Base-by-base conservation (phyloP, 2,329 filamentous ascomycete genomes). In the Achaetomium macrosporum region DNA sequence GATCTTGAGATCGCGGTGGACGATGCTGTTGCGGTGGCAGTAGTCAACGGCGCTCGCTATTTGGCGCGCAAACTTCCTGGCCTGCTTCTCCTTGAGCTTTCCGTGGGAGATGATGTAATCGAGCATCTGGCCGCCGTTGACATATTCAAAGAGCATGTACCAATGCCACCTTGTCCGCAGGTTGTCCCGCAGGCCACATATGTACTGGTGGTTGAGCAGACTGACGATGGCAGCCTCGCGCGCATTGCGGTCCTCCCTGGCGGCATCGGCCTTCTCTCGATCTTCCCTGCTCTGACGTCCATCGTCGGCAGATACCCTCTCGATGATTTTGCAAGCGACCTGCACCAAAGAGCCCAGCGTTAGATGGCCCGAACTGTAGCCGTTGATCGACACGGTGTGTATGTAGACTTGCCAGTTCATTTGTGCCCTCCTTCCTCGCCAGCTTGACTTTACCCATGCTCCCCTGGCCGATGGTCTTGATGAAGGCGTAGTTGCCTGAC, bases 91-190 rank as follows among this genome's bases (percentile, higher is more conserved):
- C 76, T 97, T 97, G 58, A 99, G 76, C 65, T 95, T 88, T 54
- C 92, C 93, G 66, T 99, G 93, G 3, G 91, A 96, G 67, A 99
- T 99, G 69, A 99, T 99, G 72, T 97, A 99, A 74, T 99, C 93
- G 57, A 99, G 83, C 93, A 99, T 97, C 73, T 99, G 93, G 16
- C 93, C 93, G 44, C 93, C 93, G 66, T 99, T 96, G 70, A 99
- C 93, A 69, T 93, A 96, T 73, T 99, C 93, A 66, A 96, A 99
- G 47, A 99, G 83, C 93, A 99, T 99, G 72, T 99, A 99, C 93
- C 93, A 99, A 71, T 99, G 93, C 68, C 96, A 93, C 65, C 93
- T 92, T 47, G 93, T 97, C 53, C 91, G 86, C 52, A 97, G 87
- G 25, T 96, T 90, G 72, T 99, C 93, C 60, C 90, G 84, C 79